Evolutionary conservation across 768 basidiomycete species (phyloP).

Genomic region (Pholiota conissans): DNA sequence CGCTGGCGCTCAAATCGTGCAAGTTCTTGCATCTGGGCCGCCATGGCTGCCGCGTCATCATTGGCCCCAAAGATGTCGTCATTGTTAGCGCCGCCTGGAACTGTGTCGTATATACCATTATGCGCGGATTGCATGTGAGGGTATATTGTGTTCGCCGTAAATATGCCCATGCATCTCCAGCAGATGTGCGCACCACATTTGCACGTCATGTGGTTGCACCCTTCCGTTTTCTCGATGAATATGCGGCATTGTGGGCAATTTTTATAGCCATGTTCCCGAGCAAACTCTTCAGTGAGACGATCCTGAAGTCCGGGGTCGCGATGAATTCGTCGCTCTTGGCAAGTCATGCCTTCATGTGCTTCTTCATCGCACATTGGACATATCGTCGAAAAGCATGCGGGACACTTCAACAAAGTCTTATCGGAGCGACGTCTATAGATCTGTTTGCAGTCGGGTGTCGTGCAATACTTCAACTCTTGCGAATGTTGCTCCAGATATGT

Average conservation of each 20-base stretch:
- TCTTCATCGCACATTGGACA: slow-evolving; percentile 51
- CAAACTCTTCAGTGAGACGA: slow-evolving; percentile 40
- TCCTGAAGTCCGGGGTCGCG: slow-evolving; percentile 41
- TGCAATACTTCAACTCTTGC: slow-evolving; percentile 63
- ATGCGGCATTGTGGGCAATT: slow-evolving; percentile 46
- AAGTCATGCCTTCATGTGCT: slow-evolving; percentile 52
- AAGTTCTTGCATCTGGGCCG: slow-evolving; percentile 11
- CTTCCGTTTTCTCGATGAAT: slow-evolving; percentile 48
- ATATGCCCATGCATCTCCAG: slow-evolving; percentile 52
- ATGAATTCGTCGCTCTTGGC: slow-evolving; percentile 35
- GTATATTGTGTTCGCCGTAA: slow-evolving; percentile 26
- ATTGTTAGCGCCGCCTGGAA: slow-evolving; percentile 5
- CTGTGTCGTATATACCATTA: slow-evolving; percentile 14
- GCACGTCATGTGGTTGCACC: slow-evolving; percentile 59
- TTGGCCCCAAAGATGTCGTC: not conserved
- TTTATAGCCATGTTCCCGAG: slow-evolving; percentile 36
- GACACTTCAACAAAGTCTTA: slow-evolving; percentile 40
- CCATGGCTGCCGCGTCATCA: slow-evolving; percentile 1
- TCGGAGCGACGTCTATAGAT: slow-evolving; percentile 47
- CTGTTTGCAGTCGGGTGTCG: slow-evolving; percentile 70
- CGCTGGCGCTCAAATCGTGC: slow-evolving; percentile 11
- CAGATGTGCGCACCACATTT: slow-evolving; percentile 53
- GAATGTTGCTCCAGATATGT: slow-evolving; percentile 55
- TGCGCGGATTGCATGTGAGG: slow-evolving; percentile 33
- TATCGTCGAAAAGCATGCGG: slow-evolving; percentile 49